phyloP scores from a whole-genome alignment of 306 rosid genomes.

The Inga laurina region DNA sequence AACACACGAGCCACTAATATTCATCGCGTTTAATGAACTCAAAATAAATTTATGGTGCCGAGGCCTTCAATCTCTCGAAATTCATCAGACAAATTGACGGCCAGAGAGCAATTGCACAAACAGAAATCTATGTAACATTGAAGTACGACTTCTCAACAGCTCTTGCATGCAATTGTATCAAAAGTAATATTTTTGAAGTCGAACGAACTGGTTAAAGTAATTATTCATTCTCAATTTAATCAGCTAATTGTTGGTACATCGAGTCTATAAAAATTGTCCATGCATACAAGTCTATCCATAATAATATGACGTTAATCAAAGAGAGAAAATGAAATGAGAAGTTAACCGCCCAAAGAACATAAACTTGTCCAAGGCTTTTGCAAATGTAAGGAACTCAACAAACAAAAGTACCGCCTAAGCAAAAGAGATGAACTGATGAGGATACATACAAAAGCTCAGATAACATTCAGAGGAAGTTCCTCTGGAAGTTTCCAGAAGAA shows the following conservation, averaged over 20 bases:
- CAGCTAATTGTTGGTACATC: not conserved
- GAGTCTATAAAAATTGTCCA: not conserved
- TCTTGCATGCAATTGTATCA: not conserved
- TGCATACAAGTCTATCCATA: not conserved
- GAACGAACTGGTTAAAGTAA: not conserved
- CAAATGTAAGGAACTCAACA: not conserved
- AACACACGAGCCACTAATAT: not conserved
- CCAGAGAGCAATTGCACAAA: not conserved
- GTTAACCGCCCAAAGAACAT: not conserved
- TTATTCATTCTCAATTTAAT: not conserved
- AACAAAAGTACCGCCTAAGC: not conserved
- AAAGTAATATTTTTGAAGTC: not conserved
- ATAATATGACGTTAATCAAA: not conserved
- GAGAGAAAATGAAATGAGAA: not conserved
- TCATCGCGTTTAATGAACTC: not conserved
- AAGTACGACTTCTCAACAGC: not conserved
- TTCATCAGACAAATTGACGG: not conserved
- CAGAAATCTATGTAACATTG: not conserved
- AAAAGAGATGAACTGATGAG: not conserved
- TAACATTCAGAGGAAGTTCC: conserved; percentile 73
- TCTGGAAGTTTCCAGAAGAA: conserved; percentile 74
- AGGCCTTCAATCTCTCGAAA: not conserved
- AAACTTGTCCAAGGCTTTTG: not conserved
- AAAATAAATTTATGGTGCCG: not conserved
- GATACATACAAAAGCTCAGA: not conserved